These are phyloP conservation scores for Nannochloropsis granulata DNA, from an alignment of 108 stramenopile species.

Conservation along the genomic window DNA sequence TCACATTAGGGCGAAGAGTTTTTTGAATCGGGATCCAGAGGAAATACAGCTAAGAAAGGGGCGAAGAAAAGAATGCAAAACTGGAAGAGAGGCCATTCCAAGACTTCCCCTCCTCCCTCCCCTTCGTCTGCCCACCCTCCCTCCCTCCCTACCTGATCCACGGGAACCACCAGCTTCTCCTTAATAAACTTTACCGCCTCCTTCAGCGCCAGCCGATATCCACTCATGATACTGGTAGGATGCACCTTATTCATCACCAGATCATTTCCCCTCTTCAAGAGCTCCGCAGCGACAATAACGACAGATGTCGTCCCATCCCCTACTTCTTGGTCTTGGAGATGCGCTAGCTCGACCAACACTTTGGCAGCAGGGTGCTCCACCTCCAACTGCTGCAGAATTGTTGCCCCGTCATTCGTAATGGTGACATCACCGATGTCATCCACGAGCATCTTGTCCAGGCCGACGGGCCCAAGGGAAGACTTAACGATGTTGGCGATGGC, in stretches of 20 bases:
- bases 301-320: constrained; percentile 98
- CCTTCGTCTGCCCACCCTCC: neutral
- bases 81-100: no score
- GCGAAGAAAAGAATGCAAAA: no score
- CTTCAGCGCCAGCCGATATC: constrained; percentile 88
- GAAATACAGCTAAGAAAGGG: no score
- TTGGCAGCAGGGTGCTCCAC: constrained; percentile 99
- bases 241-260: constrained; percentile 82
- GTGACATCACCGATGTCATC: constrained; percentile 80
- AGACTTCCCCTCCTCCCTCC: no score
- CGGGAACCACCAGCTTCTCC: constrained; percentile 66
- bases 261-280: constrained; percentile 84
- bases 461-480: constrained; percentile 91
- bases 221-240: constrained; percentile 92
- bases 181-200: constrained; percentile 90
- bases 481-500: constrained; percentile 99
- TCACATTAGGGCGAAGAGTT: no score
- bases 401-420: constrained; percentile 99
- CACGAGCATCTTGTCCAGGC: constrained; percentile 98
- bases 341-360: constrained; percentile 91
- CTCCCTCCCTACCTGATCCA: constrained; percentile 43
- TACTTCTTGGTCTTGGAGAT: constrained; percentile 95
- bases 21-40: no score
- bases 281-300: constrained; percentile 89
- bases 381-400: constrained; percentile 88